Base-by-base conservation (phyloP, 169 alveolate genomes). In the Eimeria necatrix region DNA sequence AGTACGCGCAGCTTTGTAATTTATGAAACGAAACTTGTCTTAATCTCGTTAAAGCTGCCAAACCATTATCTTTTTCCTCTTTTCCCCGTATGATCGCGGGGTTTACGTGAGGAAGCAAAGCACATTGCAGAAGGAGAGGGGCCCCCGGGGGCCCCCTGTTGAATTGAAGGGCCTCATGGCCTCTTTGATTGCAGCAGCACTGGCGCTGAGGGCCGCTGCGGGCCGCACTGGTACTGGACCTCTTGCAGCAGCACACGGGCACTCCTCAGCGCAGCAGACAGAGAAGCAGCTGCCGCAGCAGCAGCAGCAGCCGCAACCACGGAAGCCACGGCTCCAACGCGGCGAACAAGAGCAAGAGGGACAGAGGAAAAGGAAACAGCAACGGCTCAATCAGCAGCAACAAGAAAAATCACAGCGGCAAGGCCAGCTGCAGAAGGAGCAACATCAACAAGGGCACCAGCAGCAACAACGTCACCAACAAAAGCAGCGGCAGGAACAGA, bases 121-220 rank as follows among this genome's bases (percentile, higher is more conserved):
- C 24, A 20, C 70, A 14, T 2, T 20, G 14, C 14, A 16, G 70
- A 6, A 16, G 70, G 5, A n/a, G n/a, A n/a, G n/a, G 70, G 70
- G 70, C 14, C 70, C 70, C 70, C 70, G 0, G 20, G 20, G 24
- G 14, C 70, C 70, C 70, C 20, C 70, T 59, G 70, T 59, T 16
- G 70, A 14, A 4, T 6, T 14, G 4, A 4, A 59, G 70, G 70
- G 70, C 16, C 80, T 24, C 20, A 74, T 74, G 86, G 86, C 86
- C 32, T 74, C 86, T 22, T 56, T 74, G 0, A 26, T 74, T 16
- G 86, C 86, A 46, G 86, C 86, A 7, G 86, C 86, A 9, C 86
- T 74, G 86, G 86, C 86, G 26, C 86, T 74, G 86, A 51, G 60
- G 61, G 86, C 86, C 4, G 86, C 86, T 16, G 86, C 86, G 5